Percentiles rank a stretch among this genome's conserved stretches.
These are phyloP conservation scores for Vigna hirtella DNA, from an alignment of 306 rosid genomes.

Conservation along the genomic window DNA sequence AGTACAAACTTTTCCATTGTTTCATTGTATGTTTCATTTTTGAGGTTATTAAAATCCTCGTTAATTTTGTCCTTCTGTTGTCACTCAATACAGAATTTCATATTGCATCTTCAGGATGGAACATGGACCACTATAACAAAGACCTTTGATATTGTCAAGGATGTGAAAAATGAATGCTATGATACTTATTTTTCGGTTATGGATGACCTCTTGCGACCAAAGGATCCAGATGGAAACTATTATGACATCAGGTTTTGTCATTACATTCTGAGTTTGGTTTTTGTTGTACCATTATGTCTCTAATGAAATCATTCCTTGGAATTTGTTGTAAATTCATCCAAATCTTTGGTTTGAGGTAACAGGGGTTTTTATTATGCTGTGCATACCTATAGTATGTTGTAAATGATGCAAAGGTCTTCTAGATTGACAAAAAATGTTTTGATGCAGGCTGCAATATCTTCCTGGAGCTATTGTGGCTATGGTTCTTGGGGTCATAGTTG, in stretches of 20 bases:
- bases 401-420: background rate
- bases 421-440: slow-evolving; percentile 1
- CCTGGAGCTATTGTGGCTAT: slow-evolving; percentile 74
- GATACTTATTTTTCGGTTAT: slow-evolving; percentile 75
- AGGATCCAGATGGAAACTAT: slow-evolving; percentile 61
- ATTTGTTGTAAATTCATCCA: slow-evolving; percentile 9
- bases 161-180: slow-evolving; percentile 68
- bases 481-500: slow-evolving; percentile 71
- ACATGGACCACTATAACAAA: slow-evolving; percentile 66
- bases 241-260: slow-evolving; percentile 76
- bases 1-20: slow-evolving; percentile 62
- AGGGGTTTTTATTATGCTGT: background rate
- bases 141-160: slow-evolving; percentile 68
- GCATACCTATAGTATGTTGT: background rate
- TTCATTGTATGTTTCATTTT: slow-evolving; percentile 67
- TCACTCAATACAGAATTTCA: slow-evolving; percentile 35
- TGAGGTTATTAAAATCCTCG: slow-evolving; percentile 13
- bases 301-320: slow-evolving; percentile 3
- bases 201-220: slow-evolving; percentile 64
- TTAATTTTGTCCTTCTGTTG: slow-evolving; percentile 40
- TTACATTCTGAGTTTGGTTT: background rate
- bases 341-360: background rate
- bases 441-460: slow-evolving; percentile 70
- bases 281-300: slow-evolving; percentile 9
- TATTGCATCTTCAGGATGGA: slow-evolving; percentile 75